Conservation (phyloP, 306 rosid species). For the Sicyos edulis region DNA sequence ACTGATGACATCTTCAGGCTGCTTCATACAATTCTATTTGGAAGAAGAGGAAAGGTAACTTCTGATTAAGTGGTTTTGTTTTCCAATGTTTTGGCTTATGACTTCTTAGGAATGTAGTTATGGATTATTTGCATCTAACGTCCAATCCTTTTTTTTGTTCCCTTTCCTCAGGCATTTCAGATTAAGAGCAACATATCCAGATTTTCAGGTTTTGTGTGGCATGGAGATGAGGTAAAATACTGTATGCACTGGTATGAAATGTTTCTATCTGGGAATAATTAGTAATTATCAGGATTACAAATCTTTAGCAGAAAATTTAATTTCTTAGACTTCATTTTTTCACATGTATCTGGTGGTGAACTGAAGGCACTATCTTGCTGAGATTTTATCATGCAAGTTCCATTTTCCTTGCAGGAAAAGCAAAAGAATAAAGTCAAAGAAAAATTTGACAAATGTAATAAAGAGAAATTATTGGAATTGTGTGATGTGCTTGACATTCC, state of each 20-base stretch:
- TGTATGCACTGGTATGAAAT: not conserved
- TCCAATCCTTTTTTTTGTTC: not conserved
- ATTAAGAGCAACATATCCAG: conserved; percentile 81
- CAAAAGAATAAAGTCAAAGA: conserved; percentile 80
- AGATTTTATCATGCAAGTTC: conserved; percentile 20
- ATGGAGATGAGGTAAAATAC: conserved; percentile 61
- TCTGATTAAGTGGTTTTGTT: conserved; percentile 18
- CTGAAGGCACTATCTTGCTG: conserved; percentile 17
- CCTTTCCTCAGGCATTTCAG: conserved; percentile 60
- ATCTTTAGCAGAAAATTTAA: not conserved
- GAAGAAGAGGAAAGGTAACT: conserved; percentile 93
- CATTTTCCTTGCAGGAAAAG: conserved; percentile 59
- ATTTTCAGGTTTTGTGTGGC: conserved; percentile 99
- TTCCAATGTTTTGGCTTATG: not conserved
- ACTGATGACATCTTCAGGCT: conserved; percentile 72
- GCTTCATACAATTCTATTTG: conserved; percentile 85
- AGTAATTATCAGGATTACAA: not conserved
- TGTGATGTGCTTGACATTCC: conserved; percentile 73
- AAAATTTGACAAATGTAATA: conserved; percentile 79
- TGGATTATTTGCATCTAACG: conserved; percentile 6
- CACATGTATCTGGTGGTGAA: too few relatives aligned
- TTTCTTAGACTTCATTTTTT: not conserved
- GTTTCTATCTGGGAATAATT: not conserved
- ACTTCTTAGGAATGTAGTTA: not conserved
- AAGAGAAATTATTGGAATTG: conserved; percentile 83